phyloP scores from a whole-genome alignment of 768 basidiomycete species.

The Rhizopogon salebrosus region DNA sequence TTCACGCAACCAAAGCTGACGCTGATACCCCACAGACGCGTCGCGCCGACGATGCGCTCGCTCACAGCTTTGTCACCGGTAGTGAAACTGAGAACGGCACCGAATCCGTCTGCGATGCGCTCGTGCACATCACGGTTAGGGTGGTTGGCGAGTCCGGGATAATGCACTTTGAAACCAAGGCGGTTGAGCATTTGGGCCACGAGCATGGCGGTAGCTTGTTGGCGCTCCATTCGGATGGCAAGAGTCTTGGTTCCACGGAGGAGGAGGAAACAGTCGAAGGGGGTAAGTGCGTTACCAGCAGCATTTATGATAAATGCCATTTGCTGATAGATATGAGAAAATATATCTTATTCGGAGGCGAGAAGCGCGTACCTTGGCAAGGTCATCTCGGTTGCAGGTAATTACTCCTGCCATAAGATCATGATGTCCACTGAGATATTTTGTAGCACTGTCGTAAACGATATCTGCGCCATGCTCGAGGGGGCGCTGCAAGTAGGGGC shows the following conservation, averaged over 20 bases:
- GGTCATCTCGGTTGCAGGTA: conserved; percentile 84
- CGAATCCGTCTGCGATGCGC: conserved; percentile 85
- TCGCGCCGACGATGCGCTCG: conserved; percentile 88
- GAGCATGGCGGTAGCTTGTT: conserved; percentile 74
- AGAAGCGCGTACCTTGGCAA: conserved; percentile 61
- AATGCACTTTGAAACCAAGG: conserved; percentile 87
- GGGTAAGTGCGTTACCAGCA: conserved; percentile 89
- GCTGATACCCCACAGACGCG: conserved; percentile 94
- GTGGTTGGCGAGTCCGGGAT: conserved; percentile 83
- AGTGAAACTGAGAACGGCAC: conserved; percentile 92
- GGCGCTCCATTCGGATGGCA: conserved; percentile 92
- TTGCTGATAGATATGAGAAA: conserved; percentile 42
- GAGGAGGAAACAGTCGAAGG: conserved; percentile 95
- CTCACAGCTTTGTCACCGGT: conserved; percentile 89
- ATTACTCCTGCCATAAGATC: conserved; percentile 99
- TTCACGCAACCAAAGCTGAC: conserved; percentile 99
- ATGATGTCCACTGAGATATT: conserved; percentile 97
- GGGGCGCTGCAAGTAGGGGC: conserved; percentile 92
- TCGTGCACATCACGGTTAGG: conserved; percentile 86
- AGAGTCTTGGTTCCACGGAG: conserved; percentile 95
- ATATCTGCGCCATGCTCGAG: conserved; percentile 95
- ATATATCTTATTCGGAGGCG: not conserved
- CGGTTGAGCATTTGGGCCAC: conserved; percentile 83
- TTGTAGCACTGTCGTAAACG: conserved; percentile 97
- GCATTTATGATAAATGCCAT: conserved; percentile 90